A percentile compares a stretch with the other conserved stretches of the same genome.
These are phyloP conservation scores for Cryptosporidium sp. DNA, from an alignment of 169 alveolate genomes.

Conservation along the genomic window DNA sequence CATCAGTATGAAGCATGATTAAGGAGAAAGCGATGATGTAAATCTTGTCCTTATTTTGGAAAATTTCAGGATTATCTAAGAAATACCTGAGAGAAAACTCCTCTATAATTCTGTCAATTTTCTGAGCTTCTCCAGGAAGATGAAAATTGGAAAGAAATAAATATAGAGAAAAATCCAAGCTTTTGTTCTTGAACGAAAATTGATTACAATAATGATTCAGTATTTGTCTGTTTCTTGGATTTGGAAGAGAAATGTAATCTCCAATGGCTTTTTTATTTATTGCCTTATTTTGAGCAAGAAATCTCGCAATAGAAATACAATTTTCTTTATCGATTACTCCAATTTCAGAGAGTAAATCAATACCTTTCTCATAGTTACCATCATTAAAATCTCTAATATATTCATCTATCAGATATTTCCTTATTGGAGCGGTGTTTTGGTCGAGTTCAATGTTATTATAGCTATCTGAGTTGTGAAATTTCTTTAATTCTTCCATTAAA, in stretches of 20 bases:
- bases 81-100: conserved; percentile 90
- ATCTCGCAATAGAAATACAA: conserved; percentile 77
- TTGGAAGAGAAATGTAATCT: conserved; percentile 86
- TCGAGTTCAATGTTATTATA: not conserved
- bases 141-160: conserved; percentile 88
- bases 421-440: not conserved
- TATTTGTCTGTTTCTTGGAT: conserved; percentile 83
- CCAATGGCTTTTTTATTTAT: conserved; percentile 86
- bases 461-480: not conserved
- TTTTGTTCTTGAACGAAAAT: conserved; percentile 83
- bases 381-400: conserved; percentile 21
- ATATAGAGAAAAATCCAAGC: conserved; percentile 87
- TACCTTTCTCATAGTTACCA: conserved; percentile 31
- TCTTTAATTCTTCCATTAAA: not conserved
- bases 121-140: conserved; percentile 95
- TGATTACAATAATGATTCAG: conserved; percentile 83
- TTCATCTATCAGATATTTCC: conserved; percentile 36
- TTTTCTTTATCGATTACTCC: conserved; percentile 5
- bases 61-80: conserved; percentile 87
- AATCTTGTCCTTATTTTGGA: conserved; percentile 89
- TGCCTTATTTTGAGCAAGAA: conserved; percentile 82
- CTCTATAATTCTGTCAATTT: conserved; percentile 93
- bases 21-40: conserved; percentile 90
- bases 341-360: conserved; percentile 19
- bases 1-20: conserved; percentile 92